Base-by-base conservation (phyloP, 2,329 filamentous ascomycete species). In the Nigrospora osmanthi region DNA sequence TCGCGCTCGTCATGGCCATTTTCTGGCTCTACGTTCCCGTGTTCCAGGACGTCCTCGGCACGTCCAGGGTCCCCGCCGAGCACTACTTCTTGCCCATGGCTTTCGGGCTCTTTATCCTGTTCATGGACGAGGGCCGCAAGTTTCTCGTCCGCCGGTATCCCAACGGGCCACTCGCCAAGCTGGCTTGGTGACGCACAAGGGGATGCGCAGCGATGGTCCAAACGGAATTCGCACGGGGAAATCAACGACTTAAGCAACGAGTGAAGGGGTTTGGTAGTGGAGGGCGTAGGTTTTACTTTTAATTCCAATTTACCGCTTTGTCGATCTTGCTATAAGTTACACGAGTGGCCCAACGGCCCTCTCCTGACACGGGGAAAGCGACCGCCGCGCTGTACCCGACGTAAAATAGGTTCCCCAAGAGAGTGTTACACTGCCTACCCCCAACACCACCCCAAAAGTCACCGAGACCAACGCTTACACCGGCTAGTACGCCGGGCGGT, bases 81-180 rank as follows among this genome's bases (percentile, higher is more conserved):
- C 71, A 89, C 57, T 91, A 83, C 77, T 89, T 91, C 60, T 58
- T 91, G 41, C 86, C 87, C 0, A 80, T 85, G 58, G 75, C 80
- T 0, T 89, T 89, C 61, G 87, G 86, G 0, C 49, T 84, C 19
- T 60, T 54, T 0, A 70, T 87, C 34, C 58, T 89, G 42, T 54
- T 80, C 11, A 58, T 87, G 15, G 85, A 89, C 57, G 85, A 89
- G 63, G 66, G 54, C 11, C 73, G 85, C 48, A 87, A 88, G 60
- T 82, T 67, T 43, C 64, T 64, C 17, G 76, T 87, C 2, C 70
- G 83, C 46, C 77, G 60, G 44, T 81, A 73, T 65, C 82, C 83
- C 0, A 57, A 66, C 2, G 73, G 81, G 0, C 47, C 78, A 3
- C 44, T 84, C 42, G 81, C 75, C 1, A 79, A 64, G 60, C 66